A percentile compares a stretch with the other conserved stretches of the same genome.
Conservation (phyloP, 2,329 filamentous ascomycete genomes). For the Neonectria faginata region DNA sequence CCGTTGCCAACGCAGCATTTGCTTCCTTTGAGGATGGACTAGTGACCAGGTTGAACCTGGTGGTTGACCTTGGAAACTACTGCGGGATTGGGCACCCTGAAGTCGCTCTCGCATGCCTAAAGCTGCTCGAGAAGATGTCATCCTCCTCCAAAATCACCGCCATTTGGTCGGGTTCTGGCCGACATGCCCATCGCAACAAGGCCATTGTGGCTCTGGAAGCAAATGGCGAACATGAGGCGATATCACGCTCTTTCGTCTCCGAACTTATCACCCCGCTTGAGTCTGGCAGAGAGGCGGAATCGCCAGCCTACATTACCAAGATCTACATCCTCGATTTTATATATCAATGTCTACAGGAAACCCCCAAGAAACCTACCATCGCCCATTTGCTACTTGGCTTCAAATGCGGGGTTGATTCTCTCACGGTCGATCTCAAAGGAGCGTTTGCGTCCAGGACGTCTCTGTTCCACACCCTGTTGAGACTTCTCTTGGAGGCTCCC, state of each 20-base stretch:
- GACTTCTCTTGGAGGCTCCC: constrained; percentile 77
- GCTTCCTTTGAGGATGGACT: constrained; percentile 94
- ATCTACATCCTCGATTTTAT: constrained; percentile 88
- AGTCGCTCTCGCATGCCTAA: constrained; percentile 82
- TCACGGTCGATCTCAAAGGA: constrained; percentile 76
- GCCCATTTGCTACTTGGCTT: constrained; percentile 94
- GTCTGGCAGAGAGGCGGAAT: constrained; percentile 74
- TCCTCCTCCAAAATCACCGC: constrained; percentile 84
- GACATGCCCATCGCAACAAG: constrained; percentile 78
- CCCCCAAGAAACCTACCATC: constrained; percentile 82
- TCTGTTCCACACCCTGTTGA: constrained; percentile 84
- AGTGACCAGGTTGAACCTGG: constrained; percentile 80
- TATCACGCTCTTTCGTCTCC: constrained; percentile 77
- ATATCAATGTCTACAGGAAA: constrained; percentile 80
- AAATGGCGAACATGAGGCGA: constrained; percentile 82
- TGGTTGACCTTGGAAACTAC: constrained; percentile 87
- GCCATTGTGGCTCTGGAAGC: constrained; percentile 89
- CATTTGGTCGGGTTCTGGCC: constrained; percentile 70
- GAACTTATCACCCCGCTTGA: constrained; percentile 79
- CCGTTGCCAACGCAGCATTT: constrained; percentile 76
- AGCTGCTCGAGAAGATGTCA: constrained; percentile 86
- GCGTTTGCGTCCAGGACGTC: constrained; percentile 79
- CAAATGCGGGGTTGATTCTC: constrained; percentile 75
- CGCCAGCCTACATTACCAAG: constrained; percentile 84
- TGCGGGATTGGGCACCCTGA: constrained; percentile 86